phyloP scores from a whole-genome alignment of 495 filamentous ascomycete genomes.

The Trichoderma asperelloides region DNA sequence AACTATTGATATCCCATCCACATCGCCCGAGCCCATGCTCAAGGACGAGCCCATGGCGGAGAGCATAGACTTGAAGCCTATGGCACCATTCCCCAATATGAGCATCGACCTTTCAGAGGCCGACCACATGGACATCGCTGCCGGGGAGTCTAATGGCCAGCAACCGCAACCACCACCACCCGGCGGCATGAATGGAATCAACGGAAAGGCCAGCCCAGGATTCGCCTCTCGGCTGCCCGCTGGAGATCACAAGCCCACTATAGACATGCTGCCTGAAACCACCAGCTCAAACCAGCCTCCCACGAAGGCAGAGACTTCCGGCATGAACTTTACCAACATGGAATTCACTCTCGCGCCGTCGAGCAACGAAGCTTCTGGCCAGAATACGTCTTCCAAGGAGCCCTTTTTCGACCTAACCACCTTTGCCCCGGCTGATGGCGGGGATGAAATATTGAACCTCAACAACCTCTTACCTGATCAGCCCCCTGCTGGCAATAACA shows the following conservation, averaged over 20 bases:
- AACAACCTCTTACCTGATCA: slow-evolving; percentile 11
- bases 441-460: slow-evolving; percentile 13
- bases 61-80: slow-evolving; percentile 23
- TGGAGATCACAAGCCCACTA: not conserved
- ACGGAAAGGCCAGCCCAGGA: not conserved
- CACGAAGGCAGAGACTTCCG: not conserved
- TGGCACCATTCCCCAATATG: slow-evolving; percentile 42
- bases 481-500: no score
- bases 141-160: not conserved
- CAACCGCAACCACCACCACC: not conserved
- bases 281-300: not conserved
- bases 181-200: not conserved
- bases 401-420: slow-evolving; percentile 24
- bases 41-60: slow-evolving; percentile 18
- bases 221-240: not conserved
- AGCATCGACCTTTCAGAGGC: slow-evolving; percentile 24
- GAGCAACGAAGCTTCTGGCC: slow-evolving; percentile 13
- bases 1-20: slow-evolving; percentile 18
- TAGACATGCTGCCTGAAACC: not conserved
- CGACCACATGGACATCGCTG: slow-evolving; percentile 14
- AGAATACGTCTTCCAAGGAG: slow-evolving; percentile 16
- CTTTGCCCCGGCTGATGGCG: slow-evolving; percentile 18
- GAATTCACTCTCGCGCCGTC: slow-evolving; percentile 32
- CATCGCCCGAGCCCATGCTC: slow-evolving; percentile 13
- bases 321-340: slow-evolving; percentile 32